Conservation (phyloP, 2,329 filamentous ascomycete species). For the Diplodia mutila region DNA sequence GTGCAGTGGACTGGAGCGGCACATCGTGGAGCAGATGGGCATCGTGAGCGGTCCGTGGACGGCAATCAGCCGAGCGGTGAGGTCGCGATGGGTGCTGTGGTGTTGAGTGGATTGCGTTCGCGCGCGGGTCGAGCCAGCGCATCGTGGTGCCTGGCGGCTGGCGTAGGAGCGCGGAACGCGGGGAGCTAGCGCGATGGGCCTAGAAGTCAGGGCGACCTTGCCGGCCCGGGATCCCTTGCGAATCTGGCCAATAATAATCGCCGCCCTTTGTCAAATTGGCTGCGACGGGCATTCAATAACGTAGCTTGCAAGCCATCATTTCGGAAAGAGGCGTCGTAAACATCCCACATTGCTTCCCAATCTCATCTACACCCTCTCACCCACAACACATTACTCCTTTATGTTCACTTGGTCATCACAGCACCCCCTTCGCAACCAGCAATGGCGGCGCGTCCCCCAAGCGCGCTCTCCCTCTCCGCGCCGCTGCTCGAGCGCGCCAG, state of each 20-base stretch:
- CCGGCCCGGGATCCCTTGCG: too few species aligned
- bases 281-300: neutral
- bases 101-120: neutral
- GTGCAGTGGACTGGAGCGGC: constrained; percentile 21
- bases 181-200: neutral
- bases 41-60: constrained; percentile 12
- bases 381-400: constrained; percentile 39
- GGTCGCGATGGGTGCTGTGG: neutral
- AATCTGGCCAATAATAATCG: neutral
- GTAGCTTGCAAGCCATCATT: constrained; percentile 23
- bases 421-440: constrained; percentile 30
- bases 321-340: constrained; percentile 35
- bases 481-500: constrained; percentile 23
- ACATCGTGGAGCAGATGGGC: constrained; percentile 24
- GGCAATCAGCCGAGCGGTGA: constrained; percentile 23
- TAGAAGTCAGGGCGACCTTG: too few species aligned
- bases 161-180: neutral
- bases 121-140: constrained; percentile 1
- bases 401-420: constrained; percentile 22
- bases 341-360: constrained; percentile 31
- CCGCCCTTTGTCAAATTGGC: neutral
- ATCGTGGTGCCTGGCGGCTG: constrained; percentile 1
- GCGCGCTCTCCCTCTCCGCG: constrained; percentile 24
- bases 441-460: constrained; percentile 42
- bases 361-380: constrained; percentile 30